Percentiles rank a stretch among this genome's conserved stretches.
phyloP scores from a whole-genome alignment of 2,329 filamentous ascomycete genomes.

The Talaromyces albobiverticillius region DNA sequence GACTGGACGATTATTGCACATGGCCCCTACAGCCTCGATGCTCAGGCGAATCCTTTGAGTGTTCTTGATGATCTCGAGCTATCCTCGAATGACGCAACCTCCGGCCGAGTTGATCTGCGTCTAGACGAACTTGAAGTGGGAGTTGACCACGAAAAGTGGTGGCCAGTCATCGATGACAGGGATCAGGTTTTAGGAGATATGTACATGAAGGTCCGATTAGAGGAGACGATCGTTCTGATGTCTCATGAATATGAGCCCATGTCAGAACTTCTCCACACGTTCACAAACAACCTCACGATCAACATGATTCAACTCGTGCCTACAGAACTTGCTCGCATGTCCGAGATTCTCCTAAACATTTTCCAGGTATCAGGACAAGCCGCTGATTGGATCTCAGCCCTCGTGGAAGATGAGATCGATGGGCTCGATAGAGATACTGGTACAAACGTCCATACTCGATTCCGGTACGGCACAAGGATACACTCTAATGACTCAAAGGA shows the following conservation, averaged over 20 bases:
- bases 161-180: constrained; percentile 72
- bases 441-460: constrained; percentile 48
- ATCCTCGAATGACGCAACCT: constrained; percentile 45
- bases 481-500: constrained; percentile 61
- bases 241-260: constrained; percentile 80
- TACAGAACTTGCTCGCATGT: constrained; percentile 72
- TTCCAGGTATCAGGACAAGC: constrained; percentile 87
- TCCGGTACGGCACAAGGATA: constrained; percentile 62
- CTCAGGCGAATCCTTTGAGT: constrained; percentile 39
- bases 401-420: constrained; percentile 97
- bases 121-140: constrained; percentile 74
- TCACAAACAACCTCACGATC: constrained; percentile 76
- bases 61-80: constrained; percentile 47
- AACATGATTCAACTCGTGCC: constrained; percentile 79
- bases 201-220: constrained; percentile 76
- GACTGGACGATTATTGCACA: constrained; percentile 50
- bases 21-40: constrained; percentile 40
- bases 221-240: constrained; percentile 87
- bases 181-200: constrained; percentile 78
- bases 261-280: constrained; percentile 78
- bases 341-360: constrained; percentile 86
- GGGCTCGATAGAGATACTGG: constrained; percentile 80
- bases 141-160: constrained; percentile 84
- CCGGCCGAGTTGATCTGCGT: constrained; percentile 69
- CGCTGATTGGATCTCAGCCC: constrained; percentile 83